Conservation (phyloP, 805 yeast genomes). For the Yamadazyma takamatsuzukensis region DNA sequence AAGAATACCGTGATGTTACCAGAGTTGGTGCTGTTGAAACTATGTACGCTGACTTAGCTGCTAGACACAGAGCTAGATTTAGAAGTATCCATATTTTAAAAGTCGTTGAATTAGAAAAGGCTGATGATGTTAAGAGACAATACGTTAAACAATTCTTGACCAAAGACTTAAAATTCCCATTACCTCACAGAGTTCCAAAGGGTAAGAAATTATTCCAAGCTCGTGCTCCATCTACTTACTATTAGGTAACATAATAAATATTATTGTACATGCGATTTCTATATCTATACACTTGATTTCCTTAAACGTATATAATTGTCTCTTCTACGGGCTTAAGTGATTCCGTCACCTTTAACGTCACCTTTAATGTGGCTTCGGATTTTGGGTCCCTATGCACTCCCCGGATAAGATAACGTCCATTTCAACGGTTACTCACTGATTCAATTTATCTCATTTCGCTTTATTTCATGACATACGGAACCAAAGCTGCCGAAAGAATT, state of each 20-base stretch:
- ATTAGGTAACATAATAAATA: no score
- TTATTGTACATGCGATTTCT: no score
- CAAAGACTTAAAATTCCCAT: constrained; percentile 98
- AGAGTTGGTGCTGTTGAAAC: constrained; percentile 98
- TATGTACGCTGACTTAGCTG: constrained; percentile 99
- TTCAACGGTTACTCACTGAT: no score
- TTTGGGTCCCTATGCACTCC: no score
- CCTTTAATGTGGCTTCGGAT: no score
- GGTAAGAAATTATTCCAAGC: constrained; percentile 82
- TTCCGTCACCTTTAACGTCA: no score
- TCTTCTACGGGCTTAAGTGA: no score
- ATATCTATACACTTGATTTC: no score
- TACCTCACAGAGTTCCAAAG: constrained; percentile 98
- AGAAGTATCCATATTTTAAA: constrained; percentile 98
- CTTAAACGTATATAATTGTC: no score
- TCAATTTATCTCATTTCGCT: no score
- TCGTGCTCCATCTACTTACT: constrained; percentile 96
- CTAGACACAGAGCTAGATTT: constrained; percentile 99
- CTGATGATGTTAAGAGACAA: constrained; percentile 98
- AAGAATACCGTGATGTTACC: constrained; percentile 99
- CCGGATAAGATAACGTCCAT: no score
- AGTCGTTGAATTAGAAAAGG: constrained; percentile 98
- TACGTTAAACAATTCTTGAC: constrained; percentile 96
- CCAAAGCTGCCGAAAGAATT: constrained; percentile 74
- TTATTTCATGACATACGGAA: constrained; percentile 71